Evolutionary conservation across 768 basidiomycete genomes (phyloP), one percentile per base, ranked within the genome.

Genomic region (Leccinum truebloodii): DNA sequence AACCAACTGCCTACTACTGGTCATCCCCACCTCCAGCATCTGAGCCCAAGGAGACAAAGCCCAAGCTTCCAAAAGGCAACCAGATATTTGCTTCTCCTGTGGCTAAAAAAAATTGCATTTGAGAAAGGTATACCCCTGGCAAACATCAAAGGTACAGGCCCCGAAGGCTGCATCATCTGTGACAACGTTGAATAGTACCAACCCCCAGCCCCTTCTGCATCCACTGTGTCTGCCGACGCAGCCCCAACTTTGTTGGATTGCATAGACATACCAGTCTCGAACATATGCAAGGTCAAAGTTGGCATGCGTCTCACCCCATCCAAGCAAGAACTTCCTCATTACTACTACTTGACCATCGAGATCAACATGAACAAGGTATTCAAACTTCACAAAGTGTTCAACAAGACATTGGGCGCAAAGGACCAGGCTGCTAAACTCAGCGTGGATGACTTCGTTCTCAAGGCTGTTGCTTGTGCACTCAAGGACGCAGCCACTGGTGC

Each of bases 361-460:
- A 83, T 98, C 74, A 89, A 90, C 79, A 97, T 99, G 95, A 95
- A 94, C 82, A 92, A 92, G 81, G 88, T 94, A 20, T 74, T 91
- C 72, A 98, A 97, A 78, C 83, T 99, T 63, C 84, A 96, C 53
- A 88, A 96, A 77, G 89, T 98, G 63, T 98, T 99, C 81, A 99
- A 99, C 84, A 88, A 88, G 76, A 82, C 90, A 18, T 76, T 94
- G 41, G 82, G 84, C 26, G 91, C 92, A 70, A 90, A 92, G 77
- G 93, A 95, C 74, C 96, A 95, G 79, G 77, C 82, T 49, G 87
- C 90, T 32, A 99, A 98, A 80, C 84, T 99, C 55, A 95, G 93
- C 66, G 93, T 99, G 60, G 98, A 98, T 75, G 97, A 99, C 78
- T 99, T 99, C 73, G 86, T 99, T 69, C 87, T 98, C 71, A 99